Conservation (phyloP, 495 filamentous ascomycete species). For the Cercophora newfieldiana region DNA sequence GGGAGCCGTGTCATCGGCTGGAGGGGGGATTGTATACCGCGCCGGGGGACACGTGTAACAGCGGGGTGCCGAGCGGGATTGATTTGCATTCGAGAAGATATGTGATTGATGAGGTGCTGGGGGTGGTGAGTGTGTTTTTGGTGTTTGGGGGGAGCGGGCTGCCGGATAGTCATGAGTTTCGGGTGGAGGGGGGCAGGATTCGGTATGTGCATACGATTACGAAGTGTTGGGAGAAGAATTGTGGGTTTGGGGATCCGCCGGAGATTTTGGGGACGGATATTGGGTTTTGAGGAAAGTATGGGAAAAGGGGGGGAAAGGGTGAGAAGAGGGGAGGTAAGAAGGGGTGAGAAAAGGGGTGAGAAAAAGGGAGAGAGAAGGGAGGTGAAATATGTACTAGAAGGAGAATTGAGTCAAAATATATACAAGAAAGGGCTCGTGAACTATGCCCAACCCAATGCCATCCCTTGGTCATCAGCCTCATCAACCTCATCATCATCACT, state of each 20-base stretch:
- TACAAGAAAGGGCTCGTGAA: background rate
- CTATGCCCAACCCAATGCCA: background rate
- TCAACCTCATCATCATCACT: background rate
- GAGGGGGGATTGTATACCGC: conserved; percentile 47
- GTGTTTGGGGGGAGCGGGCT: conserved; percentile 41
- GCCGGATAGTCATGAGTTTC: conserved; percentile 52
- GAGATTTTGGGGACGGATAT: conserved; percentile 14
- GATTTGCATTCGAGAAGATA: conserved; percentile 42
- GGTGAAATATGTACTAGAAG: background rate
- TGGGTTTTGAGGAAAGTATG: conserved; percentile 9
- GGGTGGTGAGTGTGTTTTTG: conserved; percentile 46
- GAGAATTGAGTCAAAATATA: background rate
- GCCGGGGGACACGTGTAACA: conserved; percentile 38
- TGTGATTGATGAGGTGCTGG: conserved; percentile 48
- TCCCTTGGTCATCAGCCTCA: background rate
- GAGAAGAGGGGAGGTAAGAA: background rate
- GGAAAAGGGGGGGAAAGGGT: background rate
- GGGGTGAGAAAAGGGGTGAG: background rate
- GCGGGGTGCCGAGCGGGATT: conserved; percentile 41
- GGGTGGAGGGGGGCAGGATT: conserved; percentile 48
- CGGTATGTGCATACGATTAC: conserved; percentile 49
- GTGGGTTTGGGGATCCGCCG: conserved; percentile 27
- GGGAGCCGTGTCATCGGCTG: conserved; percentile 41
- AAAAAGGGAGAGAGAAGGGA: background rate
- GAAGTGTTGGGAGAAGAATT: conserved; percentile 34